Percentiles rank a stretch among this genome's conserved stretches.
Conservation (phyloP, 306 rosid species). For the Carpinus viminea region DNA sequence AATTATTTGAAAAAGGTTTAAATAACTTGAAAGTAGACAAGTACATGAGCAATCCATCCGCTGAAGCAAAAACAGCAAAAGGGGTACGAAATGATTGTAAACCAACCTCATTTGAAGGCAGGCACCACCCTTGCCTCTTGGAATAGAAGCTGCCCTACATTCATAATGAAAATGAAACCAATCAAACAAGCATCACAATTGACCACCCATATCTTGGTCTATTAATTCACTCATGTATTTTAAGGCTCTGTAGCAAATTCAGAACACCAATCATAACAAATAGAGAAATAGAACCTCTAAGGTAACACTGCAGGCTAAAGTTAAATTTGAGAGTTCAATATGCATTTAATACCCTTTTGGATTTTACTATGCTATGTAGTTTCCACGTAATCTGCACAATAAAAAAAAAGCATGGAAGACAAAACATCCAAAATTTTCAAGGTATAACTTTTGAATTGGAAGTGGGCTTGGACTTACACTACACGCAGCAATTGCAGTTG, state of each 20-base stretch:
- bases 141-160: slow-evolving; percentile 78
- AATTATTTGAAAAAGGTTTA: slow-evolving; percentile 59
- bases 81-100: slow-evolving; percentile 57
- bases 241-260: not conserved
- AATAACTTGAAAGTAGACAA: slow-evolving; percentile 51
- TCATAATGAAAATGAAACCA: slow-evolving; percentile 20
- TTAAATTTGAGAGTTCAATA: too few relatives aligned
- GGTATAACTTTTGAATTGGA: not conserved
- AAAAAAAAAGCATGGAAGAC: not conserved
- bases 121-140: slow-evolving; percentile 53
- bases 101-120: slow-evolving; percentile 72
- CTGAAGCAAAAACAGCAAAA: slow-evolving; percentile 51
- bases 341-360: too few relatives aligned
- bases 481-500: not conserved
- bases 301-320: too few relatives aligned
- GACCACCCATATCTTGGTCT: slow-evolving; percentile 7
- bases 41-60: slow-evolving; percentile 69
- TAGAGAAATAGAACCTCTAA: not conserved
- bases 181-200: slow-evolving; percentile 7
- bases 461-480: not conserved
- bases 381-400: not conserved
- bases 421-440: not conserved
- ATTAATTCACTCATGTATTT: slow-evolving; percentile 3
- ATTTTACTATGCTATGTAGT: too few relatives aligned
- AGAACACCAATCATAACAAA: not conserved